Conservation (phyloP, 495 filamentous ascomycete genomes). For the Neurospora sp. region DNA sequence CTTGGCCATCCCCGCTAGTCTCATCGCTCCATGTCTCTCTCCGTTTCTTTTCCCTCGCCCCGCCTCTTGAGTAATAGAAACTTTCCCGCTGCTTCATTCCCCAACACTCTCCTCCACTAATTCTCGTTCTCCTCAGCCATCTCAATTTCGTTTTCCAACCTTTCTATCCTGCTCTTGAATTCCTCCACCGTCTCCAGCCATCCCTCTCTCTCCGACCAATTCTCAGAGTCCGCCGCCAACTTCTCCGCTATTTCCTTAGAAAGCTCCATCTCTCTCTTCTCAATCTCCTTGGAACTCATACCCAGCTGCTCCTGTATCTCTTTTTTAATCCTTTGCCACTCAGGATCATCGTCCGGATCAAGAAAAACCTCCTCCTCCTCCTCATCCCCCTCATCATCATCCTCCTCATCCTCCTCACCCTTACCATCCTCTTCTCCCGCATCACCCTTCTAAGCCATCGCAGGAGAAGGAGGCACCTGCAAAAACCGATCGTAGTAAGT, state of each 20-base stretch:
- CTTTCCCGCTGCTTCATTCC: background rate
- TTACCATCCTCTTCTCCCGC: background rate
- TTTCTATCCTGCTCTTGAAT: background rate
- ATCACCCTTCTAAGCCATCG: background rate
- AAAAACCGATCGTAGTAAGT: constrained; percentile 49
- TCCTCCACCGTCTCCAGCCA: background rate
- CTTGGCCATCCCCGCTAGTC: background rate
- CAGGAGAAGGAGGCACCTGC: constrained; percentile 21
- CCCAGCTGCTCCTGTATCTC: background rate
- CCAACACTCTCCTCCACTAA: background rate
- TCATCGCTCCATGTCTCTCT: background rate
- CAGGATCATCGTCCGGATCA: background rate
- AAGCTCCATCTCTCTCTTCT: background rate
- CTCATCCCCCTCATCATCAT: background rate
- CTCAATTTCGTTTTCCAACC: background rate
- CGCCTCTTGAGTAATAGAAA: background rate
- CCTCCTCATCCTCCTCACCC: background rate
- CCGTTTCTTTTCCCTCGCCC: background rate
- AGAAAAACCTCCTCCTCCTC: background rate
- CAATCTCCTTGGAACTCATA: background rate
- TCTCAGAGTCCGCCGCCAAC: background rate
- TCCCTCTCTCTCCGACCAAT: background rate
- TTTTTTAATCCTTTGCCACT: background rate
- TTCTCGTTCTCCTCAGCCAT: background rate
- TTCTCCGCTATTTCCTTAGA: background rate